Evolutionary conservation across 805 yeast species (phyloP).

Genomic region (Zygosaccharomyces bisporus): DNA sequence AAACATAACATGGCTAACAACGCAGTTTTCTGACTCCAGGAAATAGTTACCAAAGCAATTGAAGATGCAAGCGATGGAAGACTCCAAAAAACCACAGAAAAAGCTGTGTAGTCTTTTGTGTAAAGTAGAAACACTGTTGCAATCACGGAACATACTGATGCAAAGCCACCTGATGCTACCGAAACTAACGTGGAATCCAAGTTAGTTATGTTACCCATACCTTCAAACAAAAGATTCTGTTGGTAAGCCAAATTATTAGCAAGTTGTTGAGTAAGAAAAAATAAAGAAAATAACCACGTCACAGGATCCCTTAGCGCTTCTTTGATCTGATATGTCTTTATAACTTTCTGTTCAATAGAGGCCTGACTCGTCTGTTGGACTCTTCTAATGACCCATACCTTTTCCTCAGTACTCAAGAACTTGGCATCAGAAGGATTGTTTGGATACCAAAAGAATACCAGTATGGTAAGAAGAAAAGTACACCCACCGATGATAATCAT

Average conservation of each 20-base stretch:
- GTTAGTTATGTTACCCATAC: slow-evolving; percentile 43
- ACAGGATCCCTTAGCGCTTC: slow-evolving; percentile 50
- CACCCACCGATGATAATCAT: slow-evolving; percentile 55
- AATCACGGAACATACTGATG: slow-evolving; percentile 40
- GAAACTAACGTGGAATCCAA: slow-evolving; percentile 50
- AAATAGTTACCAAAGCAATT: slow-evolving; percentile 44
- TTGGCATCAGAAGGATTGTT: slow-evolving; percentile 52
- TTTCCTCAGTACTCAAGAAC: slow-evolving; percentile 48
- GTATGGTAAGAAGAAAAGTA: slow-evolving; percentile 41
- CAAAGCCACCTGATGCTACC: slow-evolving; percentile 51
- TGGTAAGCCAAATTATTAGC: slow-evolving; percentile 54
- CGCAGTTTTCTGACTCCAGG: slow-evolving; percentile 44
- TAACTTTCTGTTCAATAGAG: slow-evolving; percentile 43
- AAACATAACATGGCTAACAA: slow-evolving; percentile 46
- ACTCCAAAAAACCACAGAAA: slow-evolving; percentile 38
- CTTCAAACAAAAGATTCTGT: slow-evolving; percentile 45
- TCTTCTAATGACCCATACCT: slow-evolving; percentile 47
- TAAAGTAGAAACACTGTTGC: slow-evolving; percentile 37
- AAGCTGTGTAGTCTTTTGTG: slow-evolving; percentile 40
- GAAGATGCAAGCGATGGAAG: slow-evolving; percentile 46
- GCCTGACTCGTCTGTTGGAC: slow-evolving; percentile 40
- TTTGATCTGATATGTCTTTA: slow-evolving; percentile 47
- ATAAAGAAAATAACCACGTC: slow-evolving; percentile 42
- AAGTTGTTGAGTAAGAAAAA: slow-evolving; percentile 44
- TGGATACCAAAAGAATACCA: slow-evolving; percentile 46